These are phyloP conservation scores for Ogataea polymorpha DNA, from an alignment of 805 yeast species.

Conservation along the genomic window DNA sequence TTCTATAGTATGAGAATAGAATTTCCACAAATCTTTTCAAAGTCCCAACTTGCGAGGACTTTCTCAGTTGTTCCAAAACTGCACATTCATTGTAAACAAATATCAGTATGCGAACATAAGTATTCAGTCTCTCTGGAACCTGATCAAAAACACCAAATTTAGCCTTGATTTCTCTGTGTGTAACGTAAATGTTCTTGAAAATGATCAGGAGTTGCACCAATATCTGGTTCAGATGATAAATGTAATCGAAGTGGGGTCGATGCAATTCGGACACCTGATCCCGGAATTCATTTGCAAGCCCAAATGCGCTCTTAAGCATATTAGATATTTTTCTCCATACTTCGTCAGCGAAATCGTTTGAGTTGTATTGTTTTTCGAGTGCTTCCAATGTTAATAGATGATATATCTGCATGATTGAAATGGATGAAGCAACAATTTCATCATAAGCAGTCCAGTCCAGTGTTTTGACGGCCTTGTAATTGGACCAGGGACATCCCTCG, in stretches of 20 bases:
- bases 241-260: constrained; percentile 7
- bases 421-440: constrained; percentile 22
- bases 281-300: constrained; percentile 18
- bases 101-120: constrained; percentile 21
- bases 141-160: constrained; percentile 26
- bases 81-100: constrained; percentile 23
- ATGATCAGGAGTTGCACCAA: constrained; percentile 25
- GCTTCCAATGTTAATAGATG: constrained; percentile 16
- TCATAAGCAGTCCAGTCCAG: constrained; percentile 25
- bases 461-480: constrained; percentile 5
- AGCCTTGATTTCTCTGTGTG: constrained; percentile 18
- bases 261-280: constrained; percentile 6
- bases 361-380: constrained; percentile 11
- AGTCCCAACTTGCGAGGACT: not conserved
- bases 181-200: constrained; percentile 21
- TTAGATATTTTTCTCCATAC: constrained; percentile 25
- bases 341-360: constrained; percentile 12
- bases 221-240: constrained; percentile 17
- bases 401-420: constrained; percentile 19
- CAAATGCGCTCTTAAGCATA: constrained; percentile 21
- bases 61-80: constrained; percentile 8
- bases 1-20: constrained; percentile 25
- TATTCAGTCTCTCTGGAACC: constrained; percentile 21
- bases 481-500: constrained; percentile 20
- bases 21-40: constrained; percentile 17